Conservation (phyloP, 1,284 basidiomycete species). For the Pyrrhoderma noxium region DNA sequence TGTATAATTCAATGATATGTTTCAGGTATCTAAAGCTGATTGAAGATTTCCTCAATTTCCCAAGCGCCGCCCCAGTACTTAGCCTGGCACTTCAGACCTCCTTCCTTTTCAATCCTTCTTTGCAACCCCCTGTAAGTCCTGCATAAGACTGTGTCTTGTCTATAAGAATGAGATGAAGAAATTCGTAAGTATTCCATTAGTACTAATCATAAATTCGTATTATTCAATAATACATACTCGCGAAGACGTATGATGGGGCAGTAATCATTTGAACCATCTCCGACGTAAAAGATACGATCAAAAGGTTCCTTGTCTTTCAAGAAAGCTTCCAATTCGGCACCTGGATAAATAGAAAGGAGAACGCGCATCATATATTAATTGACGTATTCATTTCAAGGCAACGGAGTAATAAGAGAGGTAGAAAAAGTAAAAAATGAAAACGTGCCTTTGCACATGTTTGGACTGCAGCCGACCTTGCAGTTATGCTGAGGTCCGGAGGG, state of each 20-base stretch:
- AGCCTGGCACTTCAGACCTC: slow-evolving; percentile 66
- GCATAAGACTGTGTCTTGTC: slow-evolving; percentile 74
- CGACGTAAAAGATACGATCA: slow-evolving; percentile 85
- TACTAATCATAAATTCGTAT: not conserved
- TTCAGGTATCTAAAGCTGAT: slow-evolving; percentile 28
- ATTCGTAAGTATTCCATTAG: not conserved
- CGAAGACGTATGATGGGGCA: slow-evolving; percentile 83
- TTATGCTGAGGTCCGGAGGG: slow-evolving; percentile 73
- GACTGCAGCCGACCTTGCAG: slow-evolving; percentile 85
- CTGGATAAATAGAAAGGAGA: slow-evolving; percentile 31
- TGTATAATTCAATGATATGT: too few species aligned
- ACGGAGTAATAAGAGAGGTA: not conserved
- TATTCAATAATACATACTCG: slow-evolving; percentile 39
- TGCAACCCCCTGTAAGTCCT: slow-evolving; percentile 72
- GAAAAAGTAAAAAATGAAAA: not conserved
- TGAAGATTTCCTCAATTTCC: slow-evolving; percentile 84
- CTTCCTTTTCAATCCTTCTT: slow-evolving; percentile 66
- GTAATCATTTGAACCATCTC: slow-evolving; percentile 94
- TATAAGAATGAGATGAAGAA: slow-evolving; percentile 25
- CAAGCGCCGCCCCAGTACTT: slow-evolving; percentile 88
- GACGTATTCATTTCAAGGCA: not conserved
- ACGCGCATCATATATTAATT: not conserved
- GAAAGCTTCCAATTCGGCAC: slow-evolving; percentile 84
- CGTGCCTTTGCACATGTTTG: slow-evolving; percentile 97
- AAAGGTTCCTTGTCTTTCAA: slow-evolving; percentile 65